Evolutionary conservation across 2,329 filamentous ascomycete genomes (phyloP), one percentile per base, ranked within the genome.

Genomic region (Stagonosporopsis tanaceti): DNA sequence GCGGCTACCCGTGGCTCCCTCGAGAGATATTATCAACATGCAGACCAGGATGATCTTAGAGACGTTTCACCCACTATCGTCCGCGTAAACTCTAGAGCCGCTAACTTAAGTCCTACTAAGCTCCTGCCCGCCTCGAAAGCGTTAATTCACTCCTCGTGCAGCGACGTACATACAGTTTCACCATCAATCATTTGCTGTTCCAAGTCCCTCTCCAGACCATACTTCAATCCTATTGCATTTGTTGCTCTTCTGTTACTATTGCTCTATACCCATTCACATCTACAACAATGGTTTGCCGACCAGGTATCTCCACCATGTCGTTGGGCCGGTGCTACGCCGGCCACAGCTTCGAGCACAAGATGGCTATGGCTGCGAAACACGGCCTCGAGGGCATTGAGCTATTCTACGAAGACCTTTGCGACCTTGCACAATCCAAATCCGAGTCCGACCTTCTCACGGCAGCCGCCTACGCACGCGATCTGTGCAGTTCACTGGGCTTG

Each of bases 291-390:
- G 70, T 82, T 60, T 86, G 82, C 73, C 83, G 82, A 62, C 83
- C 89, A 62, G 89, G 83, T 37, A 93, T 94, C 70, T 87, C 87
- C 56, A 90, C 89, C 61, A 91, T 93, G 83, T 93, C 89, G 46
- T 82, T 94, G 1, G 90, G 91, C 39, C 87, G 89, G 39, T 87
- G 86, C 67, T 89, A 88, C 70, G 86, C 89, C 61, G 70, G 70
- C 46, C 91, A 94, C 74, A 79, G 81, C 27, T 81, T 94, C 22
- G 75, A 81, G 1, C 78, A 84, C 69, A 94, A 93, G 70, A 83
- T 94, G 46, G 82, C 87, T 70, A 84, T 87, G 78, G 90, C 90
- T 9, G 79, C 84, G 6, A 79, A 81, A 52, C 82, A 89, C 65
- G 87, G 87, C 20, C 86, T 92, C 70, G 75, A 83, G 57, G 89